phyloP scores from a whole-genome alignment of 225 moss, liverwort and hornwort genomes.

The Straminergon stramineum region DNA sequence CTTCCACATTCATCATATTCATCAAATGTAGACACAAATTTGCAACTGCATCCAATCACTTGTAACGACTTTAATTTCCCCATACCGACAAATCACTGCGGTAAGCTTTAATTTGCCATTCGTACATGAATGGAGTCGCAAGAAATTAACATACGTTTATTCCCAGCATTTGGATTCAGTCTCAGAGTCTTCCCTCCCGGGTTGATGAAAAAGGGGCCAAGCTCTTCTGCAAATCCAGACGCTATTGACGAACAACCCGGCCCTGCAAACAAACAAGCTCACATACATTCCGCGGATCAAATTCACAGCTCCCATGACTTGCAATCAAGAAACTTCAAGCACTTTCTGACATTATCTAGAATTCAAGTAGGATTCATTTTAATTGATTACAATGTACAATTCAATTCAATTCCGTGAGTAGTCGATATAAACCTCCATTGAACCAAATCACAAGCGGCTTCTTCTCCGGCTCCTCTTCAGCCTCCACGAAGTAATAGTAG shows the following conservation, averaged over 20 bases:
- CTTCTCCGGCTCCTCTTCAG: slow-evolving; percentile 17
- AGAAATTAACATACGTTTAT: slow-evolving; percentile 22
- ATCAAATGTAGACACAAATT: background rate
- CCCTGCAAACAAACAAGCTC: slow-evolving; percentile 17
- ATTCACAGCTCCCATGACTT: background rate
- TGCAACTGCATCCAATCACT: background rate
- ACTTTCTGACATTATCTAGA: background rate
- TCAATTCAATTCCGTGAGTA: background rate
- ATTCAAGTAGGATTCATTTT: background rate
- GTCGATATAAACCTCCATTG: slow-evolving; percentile 18
- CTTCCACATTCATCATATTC: background rate
- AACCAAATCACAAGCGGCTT: slow-evolving; percentile 37
- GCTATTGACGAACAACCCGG: slow-evolving; percentile 76
- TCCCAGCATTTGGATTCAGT: slow-evolving; percentile 40
- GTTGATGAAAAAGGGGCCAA: slow-evolving; percentile 63
- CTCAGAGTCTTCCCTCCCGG: slow-evolving; percentile 28
- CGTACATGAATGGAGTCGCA: background rate
- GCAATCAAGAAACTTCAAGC: background rate
- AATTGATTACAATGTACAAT: background rate
- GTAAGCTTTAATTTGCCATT: background rate
- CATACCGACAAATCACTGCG: too few species aligned
- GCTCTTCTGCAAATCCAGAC: slow-evolving; percentile 59
- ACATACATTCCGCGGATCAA: background rate
- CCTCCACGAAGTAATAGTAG: slow-evolving; percentile 43
- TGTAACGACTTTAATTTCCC: background rate